Conservation (phyloP, 768 basidiomycete genomes). For the Lepiota brunneoincarnata region DNA sequence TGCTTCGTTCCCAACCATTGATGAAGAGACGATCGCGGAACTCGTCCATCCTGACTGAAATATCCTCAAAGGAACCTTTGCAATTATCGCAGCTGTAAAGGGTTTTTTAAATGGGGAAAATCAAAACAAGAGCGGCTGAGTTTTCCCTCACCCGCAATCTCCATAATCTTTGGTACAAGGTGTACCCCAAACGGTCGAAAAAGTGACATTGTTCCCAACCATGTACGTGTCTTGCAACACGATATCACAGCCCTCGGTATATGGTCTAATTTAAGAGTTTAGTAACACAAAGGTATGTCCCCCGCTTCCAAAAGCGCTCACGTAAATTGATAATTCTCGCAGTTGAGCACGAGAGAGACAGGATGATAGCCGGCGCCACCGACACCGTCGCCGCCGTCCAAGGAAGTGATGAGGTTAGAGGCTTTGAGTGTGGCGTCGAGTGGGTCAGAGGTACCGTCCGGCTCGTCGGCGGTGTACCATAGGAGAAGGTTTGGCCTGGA, state of each 20-base stretch:
- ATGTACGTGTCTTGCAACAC: conserved; percentile 67
- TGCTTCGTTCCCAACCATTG: conserved; percentile 66
- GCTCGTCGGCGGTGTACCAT: conserved; percentile 77
- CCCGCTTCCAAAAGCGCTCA: conserved; percentile 12
- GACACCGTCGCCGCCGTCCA: conserved; percentile 50
- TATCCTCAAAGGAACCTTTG: conserved; percentile 66
- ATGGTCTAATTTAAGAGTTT: conserved; percentile 23
- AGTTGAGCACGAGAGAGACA: conserved; percentile 62
- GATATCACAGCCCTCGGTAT: conserved; percentile 63
- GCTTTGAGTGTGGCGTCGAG: conserved; percentile 53
- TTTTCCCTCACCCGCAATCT: conserved; percentile 64
- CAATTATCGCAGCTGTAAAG: conserved; percentile 53
- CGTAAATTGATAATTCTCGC: conserved; percentile 64
- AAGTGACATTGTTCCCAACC: conserved; percentile 61
- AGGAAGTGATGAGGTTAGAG: conserved; percentile 53
- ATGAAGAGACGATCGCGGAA: conserved; percentile 57
- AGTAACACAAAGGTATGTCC: not conserved
- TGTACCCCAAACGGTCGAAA: conserved; percentile 59
- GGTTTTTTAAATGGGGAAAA: not conserved
- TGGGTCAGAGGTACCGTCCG: conserved; percentile 69
- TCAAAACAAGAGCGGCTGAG: not conserved
- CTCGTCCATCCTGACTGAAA: conserved; percentile 63
- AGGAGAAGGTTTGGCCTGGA: conserved; percentile 64
- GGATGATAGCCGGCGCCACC: conserved; percentile 62
- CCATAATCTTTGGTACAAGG: conserved; percentile 64